Base-by-base conservation (phyloP, 2,329 filamentous ascomycete species). In the Remersonia thermophila region DNA sequence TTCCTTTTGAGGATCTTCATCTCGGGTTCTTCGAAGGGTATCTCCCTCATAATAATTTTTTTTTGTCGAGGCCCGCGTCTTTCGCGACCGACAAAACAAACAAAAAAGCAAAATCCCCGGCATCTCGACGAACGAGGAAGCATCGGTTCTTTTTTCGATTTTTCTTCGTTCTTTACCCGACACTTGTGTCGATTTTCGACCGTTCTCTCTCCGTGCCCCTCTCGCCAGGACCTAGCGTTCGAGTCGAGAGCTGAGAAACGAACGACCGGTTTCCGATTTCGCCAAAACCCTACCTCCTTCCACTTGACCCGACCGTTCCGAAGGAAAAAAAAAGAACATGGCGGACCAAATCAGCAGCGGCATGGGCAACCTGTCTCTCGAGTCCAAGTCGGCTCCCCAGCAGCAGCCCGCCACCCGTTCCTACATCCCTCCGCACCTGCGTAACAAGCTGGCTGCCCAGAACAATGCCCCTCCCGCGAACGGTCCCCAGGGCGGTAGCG, bases 351-450 rank as follows among this genome's bases (percentile, higher is more conserved):
- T 91, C 53, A 84, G 85, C 68, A 36, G 42, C 37, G 41, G 42
- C 38, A 86, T 89, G 73, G 73, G 70, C 57, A 75, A 77, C 57
- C 68, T 89, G 54, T 79, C 65, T 61, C 67, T 89, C 46, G 75
- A 47, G 32, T 39, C 37, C 26, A 23, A 23, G 20, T 9, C 20
- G 20, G 20, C 20, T 38, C 53, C 56, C 37, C 49, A 52, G 36
- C 51, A 40, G 47, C 53, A 47, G 44, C 50, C 47, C 17, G 51
- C 54, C 27, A 60, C 64, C 50, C 79, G 80, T 54, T 82, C 82
- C 39, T 91, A 91, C 69, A 86, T 91, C 49, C 83, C 83, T 48
- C 83, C 83, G 60, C 84, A 91, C 62, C 77, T 87, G 69, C 78
- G 83, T 55, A 66, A 64, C 51, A 72, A 73, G 58, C 60, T 65